These are phyloP conservation scores for Filosporella fistucella DNA, from an alignment of 495 filamentous ascomycete species.

Conservation along the genomic window DNA sequence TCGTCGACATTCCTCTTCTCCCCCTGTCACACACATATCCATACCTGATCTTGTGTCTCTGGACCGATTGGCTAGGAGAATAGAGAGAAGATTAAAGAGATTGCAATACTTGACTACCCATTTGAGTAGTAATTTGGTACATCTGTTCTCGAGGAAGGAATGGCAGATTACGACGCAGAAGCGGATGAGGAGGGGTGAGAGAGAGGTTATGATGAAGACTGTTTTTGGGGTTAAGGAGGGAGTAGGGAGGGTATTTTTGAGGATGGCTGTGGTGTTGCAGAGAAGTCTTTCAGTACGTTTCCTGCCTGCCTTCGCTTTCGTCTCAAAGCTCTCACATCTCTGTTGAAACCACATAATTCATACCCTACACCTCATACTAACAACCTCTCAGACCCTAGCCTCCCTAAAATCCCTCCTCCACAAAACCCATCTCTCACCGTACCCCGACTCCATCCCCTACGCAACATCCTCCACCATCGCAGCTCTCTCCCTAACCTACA, in stretches of 20 bases:
- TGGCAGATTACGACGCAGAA: background rate
- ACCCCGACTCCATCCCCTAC: too few species aligned
- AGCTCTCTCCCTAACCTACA: too few species aligned
- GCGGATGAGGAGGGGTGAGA: background rate
- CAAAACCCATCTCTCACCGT: too few species aligned
- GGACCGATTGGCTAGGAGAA: background rate
- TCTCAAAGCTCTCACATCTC: too few species aligned
- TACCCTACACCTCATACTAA: too few species aligned
- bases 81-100: background rate
- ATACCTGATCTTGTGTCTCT: background rate
- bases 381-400: too few species aligned
- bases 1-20: background rate
- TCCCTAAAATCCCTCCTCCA: too few species aligned
- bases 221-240: background rate
- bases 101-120: background rate
- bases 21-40: too few species aligned
- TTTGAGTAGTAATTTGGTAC: background rate
- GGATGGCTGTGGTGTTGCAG: constrained; percentile 1
- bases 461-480: too few species aligned
- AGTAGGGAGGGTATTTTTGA: background rate
- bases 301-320: background rate
- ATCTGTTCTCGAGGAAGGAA: background rate
- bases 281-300: background rate
- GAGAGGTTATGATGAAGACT: background rate
- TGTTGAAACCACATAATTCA: too few species aligned